Evolutionary conservation across 1,284 basidiomycete genomes (phyloP).

Genomic region (Meira miltonrushii): DNA sequence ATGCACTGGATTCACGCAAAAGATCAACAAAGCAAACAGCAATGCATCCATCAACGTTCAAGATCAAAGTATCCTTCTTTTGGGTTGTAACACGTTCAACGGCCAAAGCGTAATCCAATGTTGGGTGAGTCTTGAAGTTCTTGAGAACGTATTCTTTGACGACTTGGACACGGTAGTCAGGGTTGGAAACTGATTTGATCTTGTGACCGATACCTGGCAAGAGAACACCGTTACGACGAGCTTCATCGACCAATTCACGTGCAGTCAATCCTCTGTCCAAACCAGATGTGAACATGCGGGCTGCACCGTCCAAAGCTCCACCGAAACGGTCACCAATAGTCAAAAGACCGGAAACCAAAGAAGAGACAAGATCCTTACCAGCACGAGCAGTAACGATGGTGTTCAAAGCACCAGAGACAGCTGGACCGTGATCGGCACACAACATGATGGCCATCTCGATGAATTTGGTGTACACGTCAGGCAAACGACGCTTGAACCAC

Average conservation of each 20-base stretch:
- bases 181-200: slow-evolving; percentile 72
- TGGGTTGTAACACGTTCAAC: slow-evolving; percentile 96
- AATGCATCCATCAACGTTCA: slow-evolving; percentile 83
- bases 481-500: slow-evolving; percentile 88
- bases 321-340: slow-evolving; percentile 98
- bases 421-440: slow-evolving; percentile 82
- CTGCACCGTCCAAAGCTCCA: slow-evolving; percentile 98
- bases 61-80: slow-evolving; percentile 80
- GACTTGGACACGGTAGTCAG: slow-evolving; percentile 74
- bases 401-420: slow-evolving; percentile 85
- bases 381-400: slow-evolving; percentile 98
- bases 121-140: slow-evolving; percentile 75
- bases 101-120: slow-evolving; percentile 93
- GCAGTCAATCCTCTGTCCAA: slow-evolving; percentile 86
- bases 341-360: slow-evolving; percentile 88
- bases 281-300: slow-evolving; percentile 76
- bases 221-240: slow-evolving; percentile 91
- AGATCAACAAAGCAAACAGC: slow-evolving; percentile 97
- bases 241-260: slow-evolving; percentile 93
- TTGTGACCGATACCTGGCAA: slow-evolving; percentile 99
- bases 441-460: slow-evolving; percentile 99
- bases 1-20: slow-evolving; percentile 84
- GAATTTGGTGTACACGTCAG: slow-evolving; percentile 57
- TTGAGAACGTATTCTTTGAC: slow-evolving; percentile 95
- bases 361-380: slow-evolving; percentile 96